Evolutionary conservation across 2,329 filamentous ascomycete genomes (phyloP), one percentile per base, ranked within the genome.

Genomic region (Hypomyces rosellus): DNA sequence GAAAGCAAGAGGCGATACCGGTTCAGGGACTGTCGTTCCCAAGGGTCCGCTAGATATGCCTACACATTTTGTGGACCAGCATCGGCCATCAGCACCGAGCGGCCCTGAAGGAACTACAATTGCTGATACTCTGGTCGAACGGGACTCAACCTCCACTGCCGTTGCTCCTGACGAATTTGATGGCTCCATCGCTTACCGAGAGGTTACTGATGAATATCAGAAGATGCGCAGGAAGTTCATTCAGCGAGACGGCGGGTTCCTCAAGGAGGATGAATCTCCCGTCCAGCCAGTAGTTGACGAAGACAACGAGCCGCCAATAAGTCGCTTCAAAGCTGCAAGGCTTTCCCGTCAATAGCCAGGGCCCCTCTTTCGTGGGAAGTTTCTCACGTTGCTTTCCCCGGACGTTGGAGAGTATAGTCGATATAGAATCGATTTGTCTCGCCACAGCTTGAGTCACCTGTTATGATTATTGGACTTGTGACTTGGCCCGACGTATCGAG

Each of bases 131-230:
- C 61, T 86, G 14, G 66, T 84, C 18, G 82, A 86, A 64, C 76
- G 77, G 38, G 70, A 76, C 40, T 63, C 69, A 8, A 62, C 57
- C 22, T 50, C 55, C 5, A 53, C 56, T 30, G 60, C 65, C 22
- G 51, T 58, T n/a, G 51, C 58, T 53, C 80, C 81, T 0, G 80
- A 87, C 57, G 84, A 88, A 56, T 74, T 92, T 37, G 86, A 96
- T 5, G 75, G 82, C 16, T 57, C 61, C n/a, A 72, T 91, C 30
- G 74, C 92, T 46, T 79, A 86, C 48, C 83, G 88, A 55, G 86
- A 95, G 65, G 83, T 95, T 13, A 85, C 88, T 7, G 80, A 82
- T 36, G 88, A 95, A 63, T 95, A 95, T 66, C 86, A 95, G 65
- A 83, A 81, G 41, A 76, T 88, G 66, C 85, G 92, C 16, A 95